Evolutionary conservation across 805 yeast species (phyloP).

Genomic region (Pichia rugopelliculosa): DNA sequence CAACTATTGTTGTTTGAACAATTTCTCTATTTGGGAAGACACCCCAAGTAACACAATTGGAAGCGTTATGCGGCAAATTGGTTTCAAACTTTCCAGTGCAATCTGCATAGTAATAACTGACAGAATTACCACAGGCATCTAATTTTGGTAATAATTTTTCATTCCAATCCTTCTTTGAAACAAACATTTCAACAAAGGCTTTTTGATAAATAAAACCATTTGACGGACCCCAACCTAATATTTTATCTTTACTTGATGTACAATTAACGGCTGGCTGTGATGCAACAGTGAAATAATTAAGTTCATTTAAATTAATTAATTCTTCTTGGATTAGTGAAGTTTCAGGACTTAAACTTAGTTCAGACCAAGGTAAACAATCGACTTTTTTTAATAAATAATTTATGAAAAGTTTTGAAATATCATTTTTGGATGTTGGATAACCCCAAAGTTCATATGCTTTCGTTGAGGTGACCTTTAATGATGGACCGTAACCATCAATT

Average conservation of each 20-base stretch:
- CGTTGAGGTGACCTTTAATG: slow-evolving; percentile 63
- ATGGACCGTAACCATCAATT: slow-evolving; percentile 95
- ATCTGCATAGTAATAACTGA: slow-evolving; percentile 75
- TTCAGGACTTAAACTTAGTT: slow-evolving; percentile 76
- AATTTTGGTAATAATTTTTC: slow-evolving; percentile 45
- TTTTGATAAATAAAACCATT: slow-evolving; percentile 88
- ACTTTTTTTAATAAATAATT: slow-evolving; percentile 69
- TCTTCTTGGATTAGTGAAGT: slow-evolving; percentile 91
- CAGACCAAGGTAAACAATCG: slow-evolving; percentile 87
- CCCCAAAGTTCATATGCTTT: slow-evolving; percentile 79
- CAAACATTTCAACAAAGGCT: slow-evolving; percentile 84
- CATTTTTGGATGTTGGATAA: slow-evolving; percentile 50
- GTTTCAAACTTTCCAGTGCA: slow-evolving; percentile 49
- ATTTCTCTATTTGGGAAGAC: slow-evolving; percentile 88
- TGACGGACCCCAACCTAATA: slow-evolving; percentile 96
- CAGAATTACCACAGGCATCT: slow-evolving; percentile 33
- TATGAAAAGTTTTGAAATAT: slow-evolving; percentile 59
- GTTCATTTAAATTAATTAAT: slow-evolving; percentile 65
- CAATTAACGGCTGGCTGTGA: slow-evolving; percentile 95
- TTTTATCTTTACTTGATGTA: slow-evolving; percentile 67
- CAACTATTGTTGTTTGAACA: slow-evolving; percentile 86
- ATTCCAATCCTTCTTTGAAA: slow-evolving; percentile 69
- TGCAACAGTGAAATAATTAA: slow-evolving; percentile 78
- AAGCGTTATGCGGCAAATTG: slow-evolving; percentile 46
- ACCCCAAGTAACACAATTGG: slow-evolving; percentile 96